Conservation (phyloP, 371 early-diverging fungal genomes). For the Furculomyces boomerangus region DNA sequence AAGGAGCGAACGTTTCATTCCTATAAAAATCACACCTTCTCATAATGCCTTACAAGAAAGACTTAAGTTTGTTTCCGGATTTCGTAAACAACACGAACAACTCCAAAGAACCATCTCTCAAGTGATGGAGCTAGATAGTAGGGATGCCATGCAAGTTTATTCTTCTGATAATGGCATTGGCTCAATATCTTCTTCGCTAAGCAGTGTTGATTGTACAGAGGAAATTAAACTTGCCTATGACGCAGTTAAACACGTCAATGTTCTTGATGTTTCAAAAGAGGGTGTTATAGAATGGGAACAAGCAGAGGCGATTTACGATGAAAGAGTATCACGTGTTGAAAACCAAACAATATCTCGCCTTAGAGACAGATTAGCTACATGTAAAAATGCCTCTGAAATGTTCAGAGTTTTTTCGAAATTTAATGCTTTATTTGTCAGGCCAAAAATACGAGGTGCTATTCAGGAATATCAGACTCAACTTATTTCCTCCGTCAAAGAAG, state of each 20-base stretch:
- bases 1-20: conserved; percentile 81
- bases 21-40: conserved; percentile 80
- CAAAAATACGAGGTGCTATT: conserved; percentile 97
- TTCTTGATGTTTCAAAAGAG: conserved; percentile 84
- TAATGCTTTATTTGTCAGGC: conserved; percentile 94
- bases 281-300: conserved; percentile 87
- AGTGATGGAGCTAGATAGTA: conserved; percentile 48
- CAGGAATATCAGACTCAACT: conserved; percentile 97
- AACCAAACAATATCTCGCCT: conserved; percentile 90
- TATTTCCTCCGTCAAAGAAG: conserved; percentile 93
- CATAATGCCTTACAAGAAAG: conserved; percentile 91
- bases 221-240: conserved; percentile 88
- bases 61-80: conserved; percentile 65
- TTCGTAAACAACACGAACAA: conserved; percentile 92
- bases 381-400: conserved; percentile 96
- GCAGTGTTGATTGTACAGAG: conserved; percentile 45
- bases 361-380: conserved; percentile 81
- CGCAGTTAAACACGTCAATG: conserved; percentile 79
- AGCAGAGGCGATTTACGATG: conserved; percentile 85
- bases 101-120: conserved; percentile 82
- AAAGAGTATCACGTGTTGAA: conserved; percentile 86
- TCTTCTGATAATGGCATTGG: background rate
- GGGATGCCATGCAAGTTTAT: background rate
- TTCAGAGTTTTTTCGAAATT: conserved; percentile 97
- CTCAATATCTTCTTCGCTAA: conserved; percentile 22